Evolutionary conservation across 768 basidiomycete species (phyloP).

Genomic region (Pisolithus albus): DNA sequence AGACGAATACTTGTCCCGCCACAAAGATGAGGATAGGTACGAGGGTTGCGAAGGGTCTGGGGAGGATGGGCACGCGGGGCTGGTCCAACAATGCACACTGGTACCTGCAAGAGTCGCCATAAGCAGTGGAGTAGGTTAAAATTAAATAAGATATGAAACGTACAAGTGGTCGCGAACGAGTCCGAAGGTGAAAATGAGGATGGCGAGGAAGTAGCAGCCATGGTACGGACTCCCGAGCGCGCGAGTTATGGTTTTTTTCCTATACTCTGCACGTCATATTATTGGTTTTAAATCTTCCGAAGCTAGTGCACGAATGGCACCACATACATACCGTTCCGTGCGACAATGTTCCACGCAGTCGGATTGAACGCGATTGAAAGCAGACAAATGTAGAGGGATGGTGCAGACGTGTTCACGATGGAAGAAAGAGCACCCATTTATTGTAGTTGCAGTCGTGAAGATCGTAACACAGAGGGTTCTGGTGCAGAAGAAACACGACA

Average conservation of each 20-base stretch:
- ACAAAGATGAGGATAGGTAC: slow-evolving; percentile 57
- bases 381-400: slow-evolving; percentile 61
- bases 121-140: background rate
- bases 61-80: slow-evolving; percentile 60
- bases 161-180: slow-evolving; percentile 82
- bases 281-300: background rate
- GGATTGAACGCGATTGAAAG: slow-evolving; percentile 83
- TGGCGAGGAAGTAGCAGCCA: slow-evolving; percentile 85
- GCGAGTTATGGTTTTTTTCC: slow-evolving; percentile 82
- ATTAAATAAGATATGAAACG: slow-evolving; percentile 24
- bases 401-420: slow-evolving; percentile 53
- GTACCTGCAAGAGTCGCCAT: slow-evolving; percentile 45
- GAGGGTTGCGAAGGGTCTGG: slow-evolving; percentile 54
- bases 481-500: too few species aligned
- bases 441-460: background rate
- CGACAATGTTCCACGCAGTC: slow-evolving; percentile 92
- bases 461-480: background rate
- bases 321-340: slow-evolving; percentile 72
- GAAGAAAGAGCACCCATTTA: slow-evolving; percentile 25
- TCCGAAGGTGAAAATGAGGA: slow-evolving; percentile 80
- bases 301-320: background rate
- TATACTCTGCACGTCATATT: slow-evolving; percentile 46
- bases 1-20: slow-evolving; percentile 76
- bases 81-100: slow-evolving; percentile 69
- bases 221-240: slow-evolving; percentile 61